Evolutionary conservation across 495 filamentous ascomycete species (phyloP), one percentile per base, ranked within the genome.

Genomic region (Gamarada debralockiae): DNA sequence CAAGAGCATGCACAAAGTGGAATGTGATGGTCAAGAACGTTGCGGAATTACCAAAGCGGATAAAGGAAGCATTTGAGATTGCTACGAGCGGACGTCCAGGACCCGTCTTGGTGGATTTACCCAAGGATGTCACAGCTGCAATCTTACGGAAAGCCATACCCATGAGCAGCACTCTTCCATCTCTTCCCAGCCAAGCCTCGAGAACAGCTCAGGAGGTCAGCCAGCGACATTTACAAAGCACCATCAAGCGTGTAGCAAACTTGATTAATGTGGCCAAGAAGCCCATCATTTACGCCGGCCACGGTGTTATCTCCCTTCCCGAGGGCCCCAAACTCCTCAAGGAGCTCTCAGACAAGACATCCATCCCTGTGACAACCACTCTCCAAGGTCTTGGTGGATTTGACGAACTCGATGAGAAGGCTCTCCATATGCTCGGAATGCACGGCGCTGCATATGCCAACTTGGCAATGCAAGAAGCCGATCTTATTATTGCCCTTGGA

Each of bases 51-150:
- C 86, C 86, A n/a, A 73, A 82, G 38, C 72, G 86, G 39, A 90
- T 90, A 60, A 89, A 89, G 61, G 86, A 90, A 66, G 86, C 86
- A n/a, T 90, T 90, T 63, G 86, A 90, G 68, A 90, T 90, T 62
- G 86, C 86, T 17, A 89, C 84, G 29, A 82, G 80, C 49, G 86
- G 86, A 25, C 72, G 86, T 23, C 86, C 86, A 7, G 86, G 86
- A 29, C 86, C 86, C n/a, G 86, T 90, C 2, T 76, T 90, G 48
- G 86, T 90, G 25, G 86, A 90, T 67, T 71, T 90, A 36, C 86
- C 86, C 47, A 89, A 89, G 65, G 86, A 90, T 66, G 83, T 90
- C 53, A 89, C 86, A 18, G 86, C 80, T 25, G 78, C 79, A 53
- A 71, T 84, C 36, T 68, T 89, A 21, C 58, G 78, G 48, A 77